These are phyloP conservation scores for Coriaria nepalensis DNA, from an alignment of 306 rosid species.

Conservation along the genomic window DNA sequence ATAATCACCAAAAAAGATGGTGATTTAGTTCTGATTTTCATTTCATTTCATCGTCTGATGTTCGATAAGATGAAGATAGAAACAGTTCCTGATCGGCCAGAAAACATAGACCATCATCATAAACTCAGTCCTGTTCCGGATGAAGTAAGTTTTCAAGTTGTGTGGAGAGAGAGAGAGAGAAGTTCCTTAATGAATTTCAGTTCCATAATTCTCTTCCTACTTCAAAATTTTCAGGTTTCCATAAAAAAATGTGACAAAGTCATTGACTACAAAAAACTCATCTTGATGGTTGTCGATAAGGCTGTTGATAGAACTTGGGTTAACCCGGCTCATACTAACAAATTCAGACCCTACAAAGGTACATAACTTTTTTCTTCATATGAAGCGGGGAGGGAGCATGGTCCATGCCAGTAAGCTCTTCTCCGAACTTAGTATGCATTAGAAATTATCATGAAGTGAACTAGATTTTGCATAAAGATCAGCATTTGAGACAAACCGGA, in stretches of 20 bases:
- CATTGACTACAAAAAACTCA: conserved; percentile 18
- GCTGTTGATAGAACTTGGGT: conserved; percentile 38
- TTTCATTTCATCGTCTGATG: background rate
- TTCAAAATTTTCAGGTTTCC: conserved; percentile 20
- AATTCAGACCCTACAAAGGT: conserved; percentile 32
- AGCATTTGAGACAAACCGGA: too few relatives aligned
- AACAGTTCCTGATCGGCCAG: conserved; percentile 15
- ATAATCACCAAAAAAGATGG: too few relatives aligned
- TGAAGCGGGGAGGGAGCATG: background rate
- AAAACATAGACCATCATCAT: conserved; percentile 14
- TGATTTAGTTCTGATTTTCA: background rate
- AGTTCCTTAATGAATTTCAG: background rate
- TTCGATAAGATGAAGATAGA: conserved; percentile 27
- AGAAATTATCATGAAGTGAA: too few relatives aligned
- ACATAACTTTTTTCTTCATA: conserved; percentile 4
- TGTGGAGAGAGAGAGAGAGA: background rate
- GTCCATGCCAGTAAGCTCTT: too few relatives aligned
- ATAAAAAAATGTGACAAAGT: conserved; percentile 11
- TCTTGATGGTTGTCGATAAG: conserved; percentile 36
- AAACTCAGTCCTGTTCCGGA: conserved; percentile 19
- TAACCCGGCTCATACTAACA: conserved; percentile 20
- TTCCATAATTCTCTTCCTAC: background rate
- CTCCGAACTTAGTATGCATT: too few relatives aligned
- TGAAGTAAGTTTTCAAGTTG: conserved; percentile 31
- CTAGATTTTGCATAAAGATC: too few relatives aligned